Conservation (phyloP, 2,329 filamentous ascomycete genomes). For the Lachnellula arida region DNA sequence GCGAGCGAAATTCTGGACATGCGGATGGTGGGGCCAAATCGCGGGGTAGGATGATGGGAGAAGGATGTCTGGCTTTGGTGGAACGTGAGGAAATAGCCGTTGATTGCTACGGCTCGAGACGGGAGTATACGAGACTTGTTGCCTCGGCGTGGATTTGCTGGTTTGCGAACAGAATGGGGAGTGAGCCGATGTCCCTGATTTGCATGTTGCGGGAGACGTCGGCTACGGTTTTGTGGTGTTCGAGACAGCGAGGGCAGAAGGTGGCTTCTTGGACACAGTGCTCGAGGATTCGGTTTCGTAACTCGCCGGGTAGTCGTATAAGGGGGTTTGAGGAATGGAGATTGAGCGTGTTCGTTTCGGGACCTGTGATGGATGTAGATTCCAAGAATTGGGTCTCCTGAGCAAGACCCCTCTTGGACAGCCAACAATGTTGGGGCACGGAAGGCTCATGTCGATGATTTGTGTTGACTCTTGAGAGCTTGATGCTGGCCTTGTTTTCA, state of each 20-base stretch:
- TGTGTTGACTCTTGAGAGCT: too few relatives aligned
- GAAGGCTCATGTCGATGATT: not conserved
- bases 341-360: not conserved
- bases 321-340: not conserved
- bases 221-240: not conserved
- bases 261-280: not conserved
- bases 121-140: not conserved
- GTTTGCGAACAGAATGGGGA: not conserved
- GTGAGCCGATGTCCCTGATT: not conserved
- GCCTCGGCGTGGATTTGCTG: not conserved
- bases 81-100: not conserved
- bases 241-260: not conserved
- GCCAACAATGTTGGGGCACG: not conserved
- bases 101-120: not conserved
- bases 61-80: not conserved
- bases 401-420: not conserved
- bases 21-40: not conserved
- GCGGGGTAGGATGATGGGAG: not conserved
- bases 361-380: not conserved
- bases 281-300: not conserved
- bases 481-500: too few relatives aligned
- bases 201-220: not conserved
- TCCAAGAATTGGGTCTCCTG: not conserved
- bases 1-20: not conserved
- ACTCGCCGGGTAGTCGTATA: not conserved